These are phyloP conservation scores for Perkinsus chesapeaki DNA, from an alignment of 169 alveolate genomes.

Conservation along the genomic window DNA sequence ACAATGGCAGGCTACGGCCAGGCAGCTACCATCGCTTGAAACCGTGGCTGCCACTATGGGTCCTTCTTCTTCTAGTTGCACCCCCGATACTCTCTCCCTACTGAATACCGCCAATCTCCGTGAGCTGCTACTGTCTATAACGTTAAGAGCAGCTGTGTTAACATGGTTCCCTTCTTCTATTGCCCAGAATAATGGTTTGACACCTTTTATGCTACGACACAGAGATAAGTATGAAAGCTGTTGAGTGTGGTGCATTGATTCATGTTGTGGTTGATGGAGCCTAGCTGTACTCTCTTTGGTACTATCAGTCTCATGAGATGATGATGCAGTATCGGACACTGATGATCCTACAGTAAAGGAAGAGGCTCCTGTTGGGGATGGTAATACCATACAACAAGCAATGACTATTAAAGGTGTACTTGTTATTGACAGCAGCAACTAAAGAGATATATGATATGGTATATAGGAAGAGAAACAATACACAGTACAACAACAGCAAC, in stretches of 20 bases:
- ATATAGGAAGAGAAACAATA: too few species aligned
- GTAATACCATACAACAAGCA: neutral
- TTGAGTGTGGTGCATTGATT: too few species aligned
- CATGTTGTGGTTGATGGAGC: neutral
- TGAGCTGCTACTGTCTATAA: too few species aligned
- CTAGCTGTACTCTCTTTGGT: neutral
- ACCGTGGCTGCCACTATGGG: neutral
- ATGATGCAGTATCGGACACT: neutral
- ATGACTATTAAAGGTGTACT: too few species aligned
- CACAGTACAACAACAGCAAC: too few species aligned
- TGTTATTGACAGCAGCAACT: too few species aligned
- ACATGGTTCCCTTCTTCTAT: too few species aligned
- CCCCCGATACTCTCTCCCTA: neutral
- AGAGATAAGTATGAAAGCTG: too few species aligned
- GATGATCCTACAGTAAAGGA: neutral
- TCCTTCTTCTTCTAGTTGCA: neutral
- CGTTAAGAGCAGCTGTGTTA: too few species aligned
- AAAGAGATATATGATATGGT: too few species aligned
- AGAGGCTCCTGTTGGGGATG: neutral
- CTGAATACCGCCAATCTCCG: neutral
- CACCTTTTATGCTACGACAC: too few species aligned
- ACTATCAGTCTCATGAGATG: neutral
- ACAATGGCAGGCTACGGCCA: neutral
- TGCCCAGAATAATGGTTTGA: too few species aligned
- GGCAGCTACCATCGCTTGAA: neutral